Conservation (phyloP, 805 yeast genomes). For the Yarrowia sp. region DNA sequence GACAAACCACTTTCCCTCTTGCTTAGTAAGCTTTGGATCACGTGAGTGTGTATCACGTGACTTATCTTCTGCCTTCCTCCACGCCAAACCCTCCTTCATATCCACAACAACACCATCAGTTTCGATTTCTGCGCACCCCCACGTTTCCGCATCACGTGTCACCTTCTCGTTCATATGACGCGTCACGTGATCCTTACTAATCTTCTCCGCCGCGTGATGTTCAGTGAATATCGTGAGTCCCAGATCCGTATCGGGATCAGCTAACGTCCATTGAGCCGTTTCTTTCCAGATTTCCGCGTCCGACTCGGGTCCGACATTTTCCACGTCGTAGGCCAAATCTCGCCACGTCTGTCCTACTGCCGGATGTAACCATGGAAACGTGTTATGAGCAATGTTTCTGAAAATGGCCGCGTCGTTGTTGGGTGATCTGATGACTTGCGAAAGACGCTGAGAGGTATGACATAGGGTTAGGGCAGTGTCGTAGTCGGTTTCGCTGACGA, state of each 20-base stretch:
- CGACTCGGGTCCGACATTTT: conserved; percentile 15
- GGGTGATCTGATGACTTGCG: not conserved
- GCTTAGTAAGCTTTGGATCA: not conserved
- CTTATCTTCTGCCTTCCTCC: not conserved
- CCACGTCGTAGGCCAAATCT: conserved; percentile 2
- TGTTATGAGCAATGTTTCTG: not conserved
- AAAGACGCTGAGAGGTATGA: not conserved
- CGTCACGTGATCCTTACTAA: not conserved
- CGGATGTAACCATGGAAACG: not conserved
- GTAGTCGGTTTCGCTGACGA: conserved; percentile 3
- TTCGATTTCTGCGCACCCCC: not conserved
- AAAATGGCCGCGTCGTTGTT: conserved; percentile 18
- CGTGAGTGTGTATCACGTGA: not conserved
- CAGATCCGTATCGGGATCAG: conserved; percentile 9
- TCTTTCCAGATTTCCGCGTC: conserved; percentile 23
- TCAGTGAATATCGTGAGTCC: not conserved
- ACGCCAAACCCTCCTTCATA: not conserved
- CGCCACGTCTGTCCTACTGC: conserved; percentile 7
- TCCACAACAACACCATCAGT: not conserved
- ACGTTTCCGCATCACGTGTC: not conserved
- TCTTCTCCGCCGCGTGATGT: not conserved
- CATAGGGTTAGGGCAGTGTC: conserved; percentile 6
- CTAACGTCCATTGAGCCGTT: conserved; percentile 15
- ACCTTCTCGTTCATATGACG: not conserved
- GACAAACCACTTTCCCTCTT: not conserved